Evolutionary conservation across 2,329 filamentous ascomycete species (phyloP).

Genomic region (Sclerotinia sclerotiorum): DNA sequence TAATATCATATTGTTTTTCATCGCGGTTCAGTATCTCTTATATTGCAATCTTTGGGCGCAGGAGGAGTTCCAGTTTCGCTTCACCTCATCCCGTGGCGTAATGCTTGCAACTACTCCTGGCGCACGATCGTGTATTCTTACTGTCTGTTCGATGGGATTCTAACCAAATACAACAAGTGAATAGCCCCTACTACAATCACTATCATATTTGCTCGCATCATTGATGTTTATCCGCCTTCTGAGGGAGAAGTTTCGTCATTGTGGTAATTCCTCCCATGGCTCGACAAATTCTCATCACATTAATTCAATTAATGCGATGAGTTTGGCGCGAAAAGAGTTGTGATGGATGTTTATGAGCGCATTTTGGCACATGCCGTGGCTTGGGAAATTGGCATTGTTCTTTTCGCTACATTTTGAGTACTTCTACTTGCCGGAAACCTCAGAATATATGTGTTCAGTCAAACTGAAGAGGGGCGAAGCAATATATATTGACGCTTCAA

Average conservation of each 20-base stretch:
- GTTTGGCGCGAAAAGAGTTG: slow-evolving; percentile 51
- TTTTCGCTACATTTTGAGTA: slow-evolving; percentile 66
- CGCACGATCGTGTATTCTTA: too few relatives aligned
- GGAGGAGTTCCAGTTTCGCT: slow-evolving; percentile 42
- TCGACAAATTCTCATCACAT: slow-evolving; percentile 51
- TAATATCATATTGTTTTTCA: background rate
- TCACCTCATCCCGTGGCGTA: slow-evolving; percentile 43
- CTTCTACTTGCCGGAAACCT: slow-evolving; percentile 68
- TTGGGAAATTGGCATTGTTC: slow-evolving; percentile 75
- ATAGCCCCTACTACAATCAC: slow-evolving; percentile 59
- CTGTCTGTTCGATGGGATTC: background rate
- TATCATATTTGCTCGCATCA: slow-evolving; percentile 62
- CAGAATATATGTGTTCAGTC: slow-evolving; percentile 61
- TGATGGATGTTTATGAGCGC: slow-evolving; percentile 55
- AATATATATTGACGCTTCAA: slow-evolving; percentile 63
- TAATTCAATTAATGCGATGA: slow-evolving; percentile 46
- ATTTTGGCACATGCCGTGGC: slow-evolving; percentile 52
- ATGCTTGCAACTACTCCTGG: too few relatives aligned
- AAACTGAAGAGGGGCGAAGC: slow-evolving; percentile 64
- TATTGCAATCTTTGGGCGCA: slow-evolving; percentile 48
- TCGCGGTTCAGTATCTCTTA: slow-evolving; percentile 42
- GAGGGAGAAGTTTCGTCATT: slow-evolving; percentile 50
- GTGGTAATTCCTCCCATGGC: slow-evolving; percentile 53
- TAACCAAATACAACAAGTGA: background rate
- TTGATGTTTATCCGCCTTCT: slow-evolving; percentile 56